Conservation (phyloP, 306 rosid genomes). For the Sophora flavescens region DNA sequence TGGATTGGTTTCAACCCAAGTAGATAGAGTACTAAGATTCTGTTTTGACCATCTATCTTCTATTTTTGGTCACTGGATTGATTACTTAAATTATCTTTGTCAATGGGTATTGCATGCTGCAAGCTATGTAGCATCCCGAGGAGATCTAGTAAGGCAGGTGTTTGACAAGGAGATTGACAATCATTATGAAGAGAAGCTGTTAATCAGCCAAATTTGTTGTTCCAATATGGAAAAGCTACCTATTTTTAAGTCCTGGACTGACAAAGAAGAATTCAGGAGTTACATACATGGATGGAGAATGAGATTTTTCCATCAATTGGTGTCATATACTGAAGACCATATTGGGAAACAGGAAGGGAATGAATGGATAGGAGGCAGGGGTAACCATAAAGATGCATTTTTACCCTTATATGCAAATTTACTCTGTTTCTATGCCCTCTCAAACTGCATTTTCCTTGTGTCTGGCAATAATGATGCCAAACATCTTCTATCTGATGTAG, state of each 20-base stretch:
- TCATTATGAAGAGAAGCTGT: conserved; percentile 90
- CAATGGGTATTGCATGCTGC: conserved; percentile 65
- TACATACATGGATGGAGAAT: conserved; percentile 64
- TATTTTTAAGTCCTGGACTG: conserved; percentile 54
- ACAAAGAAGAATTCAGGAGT: conserved; percentile 53
- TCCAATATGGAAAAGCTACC: conserved; percentile 78
- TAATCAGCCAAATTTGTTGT: conserved; percentile 88
- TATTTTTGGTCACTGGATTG: conserved; percentile 84
- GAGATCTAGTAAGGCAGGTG: conserved; percentile 87
- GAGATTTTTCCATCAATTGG: conserved; percentile 67
- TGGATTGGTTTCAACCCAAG: conserved; percentile 76
- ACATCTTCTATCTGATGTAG: conserved; percentile 53
- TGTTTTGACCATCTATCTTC: conserved; percentile 86
- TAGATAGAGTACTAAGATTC: conserved; percentile 82
- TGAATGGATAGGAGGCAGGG: conserved; percentile 93
- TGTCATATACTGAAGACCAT: conserved; percentile 63
- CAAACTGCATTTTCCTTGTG: conserved; percentile 67
- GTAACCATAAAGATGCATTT: conserved; percentile 96
- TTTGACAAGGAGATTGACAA: conserved; percentile 98
- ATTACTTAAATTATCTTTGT: conserved; percentile 72
- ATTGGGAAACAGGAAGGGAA: conserved; percentile 55
- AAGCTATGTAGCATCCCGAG: conserved; percentile 53
- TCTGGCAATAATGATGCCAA: conserved; percentile 45
- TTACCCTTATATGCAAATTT: conserved; percentile 80
- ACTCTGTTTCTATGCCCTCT: conserved; percentile 78